Evolutionary conservation across 805 yeast genomes (phyloP), one percentile per base, ranked within the genome.

Genomic region (Candida methanosorbosa): DNA sequence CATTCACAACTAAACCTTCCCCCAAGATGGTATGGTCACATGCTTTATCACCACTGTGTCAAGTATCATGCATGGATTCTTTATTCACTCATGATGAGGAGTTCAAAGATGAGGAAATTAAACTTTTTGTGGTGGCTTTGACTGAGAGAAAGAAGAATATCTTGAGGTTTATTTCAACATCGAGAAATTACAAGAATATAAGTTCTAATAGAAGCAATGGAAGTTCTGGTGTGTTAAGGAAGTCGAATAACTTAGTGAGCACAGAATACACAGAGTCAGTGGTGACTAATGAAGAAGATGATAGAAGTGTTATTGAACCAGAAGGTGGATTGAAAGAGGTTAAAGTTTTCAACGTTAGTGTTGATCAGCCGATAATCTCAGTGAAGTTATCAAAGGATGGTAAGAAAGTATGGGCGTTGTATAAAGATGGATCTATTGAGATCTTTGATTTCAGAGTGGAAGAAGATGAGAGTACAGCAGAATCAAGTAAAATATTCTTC

Each of bases 11-110:
- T 34, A 68, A 63, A 44, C 80, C 80, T 14, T 63, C 75, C 12
- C 80, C 80, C n/a, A 70, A 66, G 39, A 54, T 73, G 50, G 55
- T 65, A 27, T 72, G 78, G 78, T 68, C 77, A 4, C 60, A 63
- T 45, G 68, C 78, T 16, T 56, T 73, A 31, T 61, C 73, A 15
- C 78, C 78, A 6, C 58, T 62, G 19, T 55, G 68, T 15, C 39
- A 55, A 3, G 66, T 71, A 16, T 64, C 65, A 31, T 50, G 66
- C 30, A 48, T 73, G 56, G 75, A 52, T 33, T n/a, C n/a, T n/a
- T n/a, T n/a, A n/a, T n/a, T n/a, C n/a, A n/a, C n/a, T n/a, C n/a
- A n/a, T n/a, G n/a, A n/a, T n/a, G n/a, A n/a, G n/a, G 14, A 38
- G 33, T 18, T 48, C 35, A n/a, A n/a, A n/a, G 13, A 34, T 18